A percentile compares a stretch with the other conserved stretches of the same genome.
Conservation (phyloP, 2,329 filamentous ascomycete species). For the Ceratocystis colombiana region DNA sequence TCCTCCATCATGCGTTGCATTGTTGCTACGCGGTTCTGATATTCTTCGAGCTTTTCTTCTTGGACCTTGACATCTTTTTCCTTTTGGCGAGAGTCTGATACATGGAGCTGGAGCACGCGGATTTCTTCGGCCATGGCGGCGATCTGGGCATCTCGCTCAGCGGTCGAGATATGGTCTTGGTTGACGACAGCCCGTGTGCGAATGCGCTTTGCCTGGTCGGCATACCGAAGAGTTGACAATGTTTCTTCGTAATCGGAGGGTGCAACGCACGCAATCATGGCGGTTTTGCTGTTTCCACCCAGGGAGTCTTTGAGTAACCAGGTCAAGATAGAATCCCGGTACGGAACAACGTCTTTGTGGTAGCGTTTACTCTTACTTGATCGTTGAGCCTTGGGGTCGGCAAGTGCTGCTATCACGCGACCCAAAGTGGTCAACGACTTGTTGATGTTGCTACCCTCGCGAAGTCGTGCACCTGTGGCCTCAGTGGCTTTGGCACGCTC, state of each 20-base stretch:
- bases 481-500: slow-evolving; percentile 93
- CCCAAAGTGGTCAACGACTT: slow-evolving; percentile 94
- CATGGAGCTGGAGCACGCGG: slow-evolving; percentile 66
- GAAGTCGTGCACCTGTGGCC: slow-evolving; percentile 78
- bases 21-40: slow-evolving; percentile 76
- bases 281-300: slow-evolving; percentile 94
- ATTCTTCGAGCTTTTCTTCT: slow-evolving; percentile 82
- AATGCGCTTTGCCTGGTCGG: slow-evolving; percentile 95
- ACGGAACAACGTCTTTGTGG: slow-evolving; percentile 61
- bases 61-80: slow-evolving; percentile 70
- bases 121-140: slow-evolving; percentile 93
- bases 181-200: slow-evolving; percentile 90
- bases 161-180: slow-evolving; percentile 84
- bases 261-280: slow-evolving; percentile 97
- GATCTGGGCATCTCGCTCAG: slow-evolving; percentile 90
- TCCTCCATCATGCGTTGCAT: slow-evolving; percentile 98
- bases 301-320: slow-evolving; percentile 93
- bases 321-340: slow-evolving; percentile 73
- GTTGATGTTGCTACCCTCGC: slow-evolving; percentile 97
- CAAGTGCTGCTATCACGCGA: slow-evolving; percentile 84
- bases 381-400: slow-evolving; percentile 46
- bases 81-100: slow-evolving; percentile 52
- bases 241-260: slow-evolving; percentile 97
- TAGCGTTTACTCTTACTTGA: slow-evolving; percentile 41
- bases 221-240: slow-evolving; percentile 87